Conservation (phyloP, 202 grass and related monocot species). For the Brachypodium distachyon region DNA sequence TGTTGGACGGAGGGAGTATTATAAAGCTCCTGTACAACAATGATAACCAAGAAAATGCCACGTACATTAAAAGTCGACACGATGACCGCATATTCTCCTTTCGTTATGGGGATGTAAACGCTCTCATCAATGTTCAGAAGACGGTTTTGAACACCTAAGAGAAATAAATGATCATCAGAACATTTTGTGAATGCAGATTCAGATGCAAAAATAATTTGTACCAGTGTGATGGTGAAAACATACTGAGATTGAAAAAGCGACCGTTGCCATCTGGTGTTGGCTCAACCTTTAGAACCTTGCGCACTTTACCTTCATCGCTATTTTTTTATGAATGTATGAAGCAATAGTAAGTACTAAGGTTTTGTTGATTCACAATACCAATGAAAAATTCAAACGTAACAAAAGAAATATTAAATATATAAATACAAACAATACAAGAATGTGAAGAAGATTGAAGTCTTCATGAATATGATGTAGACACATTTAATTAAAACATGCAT, state of each 20-base stretch:
- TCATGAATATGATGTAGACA: neutral
- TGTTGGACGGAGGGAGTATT: too few species aligned
- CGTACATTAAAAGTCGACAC: constrained; percentile 80
- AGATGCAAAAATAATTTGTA: neutral
- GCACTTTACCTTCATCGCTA: constrained; percentile 93
- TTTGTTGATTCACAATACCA: neutral
- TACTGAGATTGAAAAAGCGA: constrained; percentile 98
- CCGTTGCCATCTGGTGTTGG: constrained; percentile 91
- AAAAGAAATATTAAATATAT: neutral
- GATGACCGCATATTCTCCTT: constrained; percentile 73
- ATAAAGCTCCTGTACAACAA: neutral
- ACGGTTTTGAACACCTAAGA: constrained; percentile 79
- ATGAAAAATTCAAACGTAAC: neutral
- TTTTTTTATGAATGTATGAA: constrained; percentile 10
- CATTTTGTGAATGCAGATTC: neutral
- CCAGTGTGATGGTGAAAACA: neutral
- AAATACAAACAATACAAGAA: neutral
- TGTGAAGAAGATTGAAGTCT: neutral
- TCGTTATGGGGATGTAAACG: constrained; percentile 84
- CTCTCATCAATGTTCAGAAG: constrained; percentile 82
- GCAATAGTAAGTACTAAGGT: neutral
- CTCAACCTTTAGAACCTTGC: constrained; percentile 85
- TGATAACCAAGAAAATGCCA: neutral
- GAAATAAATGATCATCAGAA: neutral
- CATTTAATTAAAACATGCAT: neutral